phyloP scores from a whole-genome alignment of 1,139 yeast species.

The Kodamaea ohmeri region DNA sequence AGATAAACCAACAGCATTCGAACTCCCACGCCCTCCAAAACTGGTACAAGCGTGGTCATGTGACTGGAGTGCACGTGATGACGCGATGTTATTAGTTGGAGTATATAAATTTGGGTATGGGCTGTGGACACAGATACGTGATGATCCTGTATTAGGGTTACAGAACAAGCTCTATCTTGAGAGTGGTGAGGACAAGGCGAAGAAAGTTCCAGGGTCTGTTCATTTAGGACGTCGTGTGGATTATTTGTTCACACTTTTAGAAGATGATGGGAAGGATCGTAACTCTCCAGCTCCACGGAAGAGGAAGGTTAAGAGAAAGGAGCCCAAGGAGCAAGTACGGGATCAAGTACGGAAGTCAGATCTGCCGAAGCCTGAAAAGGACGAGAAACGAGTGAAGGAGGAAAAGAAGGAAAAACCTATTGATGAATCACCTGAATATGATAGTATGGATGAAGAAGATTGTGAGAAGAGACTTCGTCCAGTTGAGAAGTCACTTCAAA shows the following conservation, averaged over 20 bases:
- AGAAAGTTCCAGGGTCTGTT: conserved; percentile 86
- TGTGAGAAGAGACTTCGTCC: conserved; percentile 69
- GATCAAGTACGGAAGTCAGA: too few species aligned
- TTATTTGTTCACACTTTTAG: conserved; percentile 71
- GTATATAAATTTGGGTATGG: conserved; percentile 94
- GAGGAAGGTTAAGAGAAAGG: conserved; percentile 13
- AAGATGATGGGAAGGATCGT: conserved; percentile 28
- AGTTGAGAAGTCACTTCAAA: conserved; percentile 69
- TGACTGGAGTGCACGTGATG: conserved; percentile 80
- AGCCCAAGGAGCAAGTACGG: too few species aligned
- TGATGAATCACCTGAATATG: conserved; percentile 50
- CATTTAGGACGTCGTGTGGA: conserved; percentile 94
- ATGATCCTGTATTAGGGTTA: conserved; percentile 87
- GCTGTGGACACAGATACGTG: conserved; percentile 90
- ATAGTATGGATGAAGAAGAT: conserved; percentile 74
- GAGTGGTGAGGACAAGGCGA: conserved; percentile 23
- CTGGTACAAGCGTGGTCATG: conserved; percentile 90
- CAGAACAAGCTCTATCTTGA: conserved; percentile 80
- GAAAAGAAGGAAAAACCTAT: conserved; percentile 9
- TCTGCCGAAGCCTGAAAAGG: too few species aligned
- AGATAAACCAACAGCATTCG: conserved; percentile 56
- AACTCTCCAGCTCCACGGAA: conserved; percentile 19
- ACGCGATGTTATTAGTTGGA: conserved; percentile 83
- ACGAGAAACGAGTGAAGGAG: conserved; percentile 6
- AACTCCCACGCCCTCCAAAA: conserved; percentile 62